Base-by-base conservation (phyloP, 1,139 yeast species). In the Oligophagozyma castellii region DNA sequence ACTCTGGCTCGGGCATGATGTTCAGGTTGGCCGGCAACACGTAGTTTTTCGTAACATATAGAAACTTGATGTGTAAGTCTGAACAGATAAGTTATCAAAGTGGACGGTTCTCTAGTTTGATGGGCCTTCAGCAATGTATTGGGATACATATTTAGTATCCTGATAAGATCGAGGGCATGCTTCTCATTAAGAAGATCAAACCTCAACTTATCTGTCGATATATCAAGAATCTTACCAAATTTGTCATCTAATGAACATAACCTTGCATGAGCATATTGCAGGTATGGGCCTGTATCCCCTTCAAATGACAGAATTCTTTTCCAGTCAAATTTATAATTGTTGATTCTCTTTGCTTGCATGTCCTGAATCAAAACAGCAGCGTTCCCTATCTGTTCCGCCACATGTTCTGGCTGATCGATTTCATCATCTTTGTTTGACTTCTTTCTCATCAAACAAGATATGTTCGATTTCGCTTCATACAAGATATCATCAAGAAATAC, bases 321-420 rank as follows among this genome's bases (percentile, higher is more conserved):
- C 99, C 98, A 89, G 59, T 84, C 80, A 61, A 92, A 92, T 48
- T 77, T 83, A 61, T 92, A 92, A 62, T 89, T 86, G 65, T 89
- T 84, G 58, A 86, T 72, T 60, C 98, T 79, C 65, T 92, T 92
- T 37, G 95, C 78, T 61, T 83, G 93, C 95, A 89, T 84, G 58
- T 92, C 99, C 65, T 92, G 98, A 50, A 92, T 80, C 95, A 89
- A 86, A 35, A 92, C 94, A 8, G 98, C 96, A 23, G 95, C 79
- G 36, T 89, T 81, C 55, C 98, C 99, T 34, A 92, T 75, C 48
- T 84, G 67, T 54, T 89, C 98, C 35, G 98, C 96, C 52, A 89
- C 80, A 55, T 74, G 73, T 36, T 89, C 96, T 23, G 99, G 98
- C 53, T 89, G 73, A 52, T 78, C 92, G 43, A 92, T 81, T 61